These are phyloP conservation scores for Pyricularia pennisetigena DNA, from an alignment of 2,329 filamentous ascomycete genomes.

Conservation along the genomic window DNA sequence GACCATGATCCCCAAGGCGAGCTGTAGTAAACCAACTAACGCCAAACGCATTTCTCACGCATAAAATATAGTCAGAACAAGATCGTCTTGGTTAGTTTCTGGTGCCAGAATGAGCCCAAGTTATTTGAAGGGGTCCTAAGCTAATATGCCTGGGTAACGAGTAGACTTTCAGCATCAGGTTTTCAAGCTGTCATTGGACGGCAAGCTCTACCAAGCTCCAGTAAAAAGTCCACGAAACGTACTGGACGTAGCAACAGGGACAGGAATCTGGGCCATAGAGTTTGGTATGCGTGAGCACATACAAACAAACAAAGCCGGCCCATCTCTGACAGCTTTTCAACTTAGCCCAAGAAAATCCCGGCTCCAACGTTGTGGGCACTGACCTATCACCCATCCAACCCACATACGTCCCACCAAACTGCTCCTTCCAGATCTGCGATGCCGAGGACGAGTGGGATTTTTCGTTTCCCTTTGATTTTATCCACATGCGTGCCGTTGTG, in stretches of 20 bases:
- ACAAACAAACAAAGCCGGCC: neutral
- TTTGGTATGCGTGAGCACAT: neutral
- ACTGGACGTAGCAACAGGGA: slow-evolving; percentile 8
- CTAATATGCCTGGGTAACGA: neutral
- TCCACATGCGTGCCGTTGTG: slow-evolving; percentile 16
- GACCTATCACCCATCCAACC: slow-evolving; percentile 12
- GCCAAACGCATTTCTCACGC: neutral
- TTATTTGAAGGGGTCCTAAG: neutral
- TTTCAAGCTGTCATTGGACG: slow-evolving; percentile 13
- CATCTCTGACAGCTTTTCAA: neutral
- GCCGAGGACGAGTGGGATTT: slow-evolving; percentile 18
- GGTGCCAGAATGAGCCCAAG: neutral
- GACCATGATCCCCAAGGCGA: neutral
- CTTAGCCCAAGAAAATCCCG: slow-evolving; percentile 13
- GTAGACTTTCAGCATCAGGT: slow-evolving; percentile 16
- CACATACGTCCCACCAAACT: slow-evolving; percentile 12
- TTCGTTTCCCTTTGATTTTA: slow-evolving; percentile 14
- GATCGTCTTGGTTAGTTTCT: slow-evolving; percentile 11
- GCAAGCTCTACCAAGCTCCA: slow-evolving; percentile 14
- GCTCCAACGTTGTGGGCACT: slow-evolving; percentile 7
- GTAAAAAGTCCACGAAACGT: slow-evolving; percentile 8
- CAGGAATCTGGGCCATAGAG: slow-evolving; percentile 10
- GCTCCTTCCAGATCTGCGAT: slow-evolving; percentile 17
- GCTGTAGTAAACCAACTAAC: neutral
- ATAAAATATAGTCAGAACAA: slow-evolving; percentile 11